Conservation (phyloP, 1,284 basidiomycete genomes). For the Marasmius sp. region DNA sequence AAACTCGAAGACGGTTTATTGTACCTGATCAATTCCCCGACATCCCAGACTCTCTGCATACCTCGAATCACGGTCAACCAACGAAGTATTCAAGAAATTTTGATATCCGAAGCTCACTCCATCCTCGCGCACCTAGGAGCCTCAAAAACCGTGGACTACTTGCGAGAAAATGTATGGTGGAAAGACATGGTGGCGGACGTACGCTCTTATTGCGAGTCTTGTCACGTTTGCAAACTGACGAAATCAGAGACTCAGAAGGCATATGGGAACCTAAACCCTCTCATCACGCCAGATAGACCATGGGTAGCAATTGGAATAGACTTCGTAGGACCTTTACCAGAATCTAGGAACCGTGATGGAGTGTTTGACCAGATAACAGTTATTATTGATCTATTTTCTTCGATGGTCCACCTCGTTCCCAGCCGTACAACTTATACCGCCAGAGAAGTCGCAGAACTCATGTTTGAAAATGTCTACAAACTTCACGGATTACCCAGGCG, state of each 20-base stretch:
- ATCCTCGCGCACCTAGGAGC: conserved; percentile 31
- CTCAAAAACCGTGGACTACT: conserved; percentile 26
- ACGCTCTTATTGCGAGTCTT: conserved; percentile 23
- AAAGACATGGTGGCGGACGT: conserved; percentile 25
- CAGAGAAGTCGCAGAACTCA: conserved; percentile 34
- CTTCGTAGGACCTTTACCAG: conserved; percentile 19
- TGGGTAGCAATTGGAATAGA: conserved; percentile 40
- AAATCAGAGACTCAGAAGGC: conserved; percentile 28
- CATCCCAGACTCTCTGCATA: background rate
- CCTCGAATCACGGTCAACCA: background rate
- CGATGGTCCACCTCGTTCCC: conserved; percentile 29
- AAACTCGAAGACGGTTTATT: background rate
- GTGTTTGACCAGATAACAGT: conserved; percentile 29
- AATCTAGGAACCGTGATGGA: conserved; percentile 25
- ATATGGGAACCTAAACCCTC: conserved; percentile 30
- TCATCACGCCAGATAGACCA: conserved; percentile 26
- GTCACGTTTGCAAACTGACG: conserved; percentile 24
- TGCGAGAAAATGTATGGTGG: conserved; percentile 36
- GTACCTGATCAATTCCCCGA: background rate
- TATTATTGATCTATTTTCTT: conserved; percentile 31
- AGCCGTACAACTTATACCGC: conserved; percentile 27
- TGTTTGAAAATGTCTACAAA: conserved; percentile 34
- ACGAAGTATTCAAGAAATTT: background rate
- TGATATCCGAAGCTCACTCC: conserved; percentile 29
- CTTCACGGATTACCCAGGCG: conserved; percentile 35